Evolutionary conservation across 768 basidiomycete genomes (phyloP), one percentile per base, ranked within the genome.

Genomic region (Gymnopilus dilepis): DNA sequence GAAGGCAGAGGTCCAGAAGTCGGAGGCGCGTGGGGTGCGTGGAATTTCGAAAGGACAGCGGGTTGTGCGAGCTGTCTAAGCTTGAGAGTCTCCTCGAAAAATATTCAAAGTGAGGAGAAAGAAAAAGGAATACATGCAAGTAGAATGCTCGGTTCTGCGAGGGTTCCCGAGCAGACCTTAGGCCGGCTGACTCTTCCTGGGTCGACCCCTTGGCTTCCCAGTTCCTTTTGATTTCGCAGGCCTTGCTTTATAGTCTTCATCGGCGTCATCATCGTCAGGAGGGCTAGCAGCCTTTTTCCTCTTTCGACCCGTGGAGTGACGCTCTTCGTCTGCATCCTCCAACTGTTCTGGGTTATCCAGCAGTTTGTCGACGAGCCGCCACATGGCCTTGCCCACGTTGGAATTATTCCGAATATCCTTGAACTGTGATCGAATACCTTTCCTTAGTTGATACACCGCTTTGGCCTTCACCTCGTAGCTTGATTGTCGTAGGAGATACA

Each of bases 361-460:
- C 37, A 81, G 67, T 28, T 70, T 64, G 21, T 81, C 73, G 63
- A 91, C 79, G 64, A 84, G 80, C 5, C 67, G 67, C 90, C 90
- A 91, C 59, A 92, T 72, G 12, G 79, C 78, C 52, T 77, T 82
- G 58, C 83, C 80, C 9, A 91, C 83, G 1, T 69, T 68, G 2
- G 70, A 74, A 66, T 92, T 92, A 63, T 86, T 79, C 34, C 90
- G 85, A 52, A 94, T 77, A 69, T 93, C 92, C 24, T 73, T 77
- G 72, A 84, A 87, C 52, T 80, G 71, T 31, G 78, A 73, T 56
- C 90, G 85, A 21, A 91, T 80, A 19, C 78, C 71, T 42, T 67
- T 66, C 42, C 92, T 86, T 65, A 95, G 79, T 55, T 82, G 70
- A 56, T 83, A 76, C 21, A 93, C 80, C 17, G 85, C 84, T 6